These are phyloP conservation scores for Neurospora sp. DNA, from an alignment of 495 filamentous ascomycete species.

Conservation along the genomic window DNA sequence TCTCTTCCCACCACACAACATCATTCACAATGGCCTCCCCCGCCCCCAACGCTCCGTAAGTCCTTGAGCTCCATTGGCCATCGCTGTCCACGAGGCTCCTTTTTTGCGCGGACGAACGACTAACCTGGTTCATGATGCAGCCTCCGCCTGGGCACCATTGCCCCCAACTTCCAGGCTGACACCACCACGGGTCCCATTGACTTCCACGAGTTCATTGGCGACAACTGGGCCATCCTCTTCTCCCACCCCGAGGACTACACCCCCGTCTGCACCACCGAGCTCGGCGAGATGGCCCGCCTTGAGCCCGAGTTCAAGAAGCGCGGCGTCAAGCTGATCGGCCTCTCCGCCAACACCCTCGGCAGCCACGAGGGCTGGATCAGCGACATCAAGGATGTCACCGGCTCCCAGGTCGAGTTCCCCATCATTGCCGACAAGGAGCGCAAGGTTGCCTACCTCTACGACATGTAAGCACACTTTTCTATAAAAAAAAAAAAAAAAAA, in stretches of 20 bases:
- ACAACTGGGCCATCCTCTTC: constrained; percentile 93
- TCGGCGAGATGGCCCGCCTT: constrained; percentile 91
- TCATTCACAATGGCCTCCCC: constrained; percentile 39
- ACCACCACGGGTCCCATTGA: constrained; percentile 87
- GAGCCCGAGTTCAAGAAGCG: constrained; percentile 94
- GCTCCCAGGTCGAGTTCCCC: constrained; percentile 75
- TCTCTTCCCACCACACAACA: not conserved
- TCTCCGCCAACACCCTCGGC: constrained; percentile 71
- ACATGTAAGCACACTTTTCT: constrained; percentile 59
- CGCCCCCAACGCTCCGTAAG: constrained; percentile 41
- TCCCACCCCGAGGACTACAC: constrained; percentile 94
- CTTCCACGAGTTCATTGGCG: constrained; percentile 94
- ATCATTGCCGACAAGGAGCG: constrained; percentile 97
- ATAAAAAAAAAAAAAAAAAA: too few relatives aligned
- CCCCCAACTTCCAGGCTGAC: constrained; percentile 89
- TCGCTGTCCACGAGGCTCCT: too few relatives aligned
- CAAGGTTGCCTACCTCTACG: constrained; percentile 82
- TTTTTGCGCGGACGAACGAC: not conserved
- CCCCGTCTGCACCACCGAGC: constrained; percentile 96
- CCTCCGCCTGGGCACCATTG: constrained; percentile 80
- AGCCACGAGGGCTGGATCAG: constrained; percentile 73
- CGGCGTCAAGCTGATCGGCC: constrained; percentile 89
- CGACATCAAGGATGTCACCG: constrained; percentile 90
- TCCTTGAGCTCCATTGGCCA: constrained; percentile 3
- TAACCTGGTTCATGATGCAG: constrained; percentile 21